Percentiles rank a stretch among this genome's conserved stretches.
Evolutionary conservation across 164 flowering plant species (phyloP).

Genomic region (Piper betle): DNA sequence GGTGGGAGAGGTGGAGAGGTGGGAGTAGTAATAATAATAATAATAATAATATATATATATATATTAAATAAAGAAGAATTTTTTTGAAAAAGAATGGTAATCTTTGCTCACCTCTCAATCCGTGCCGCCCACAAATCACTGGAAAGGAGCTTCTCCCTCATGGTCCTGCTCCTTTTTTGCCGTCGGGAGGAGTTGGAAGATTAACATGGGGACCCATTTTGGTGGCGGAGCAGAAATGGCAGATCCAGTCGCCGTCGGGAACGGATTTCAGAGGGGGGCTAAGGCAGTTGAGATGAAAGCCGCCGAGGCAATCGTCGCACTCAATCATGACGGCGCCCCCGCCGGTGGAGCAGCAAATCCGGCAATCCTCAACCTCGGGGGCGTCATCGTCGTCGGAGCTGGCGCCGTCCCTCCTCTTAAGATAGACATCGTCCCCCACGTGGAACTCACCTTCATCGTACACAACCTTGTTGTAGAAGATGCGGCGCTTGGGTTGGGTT

Average conservation of each 20-base stretch:
- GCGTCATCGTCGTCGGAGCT: conserved; percentile 67
- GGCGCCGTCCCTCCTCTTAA: conserved; percentile 76
- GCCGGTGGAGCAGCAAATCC: conserved; percentile 61
- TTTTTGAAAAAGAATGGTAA: neutral
- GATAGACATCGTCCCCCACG: conserved; percentile 83
- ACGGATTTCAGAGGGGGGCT: conserved; percentile 71
- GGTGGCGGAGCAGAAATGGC: conserved; percentile 57
- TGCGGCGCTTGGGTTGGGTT: conserved; percentile 17
- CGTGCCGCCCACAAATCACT: conserved; percentile 84
- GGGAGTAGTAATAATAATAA: neutral
- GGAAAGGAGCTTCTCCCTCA: conserved; percentile 81
- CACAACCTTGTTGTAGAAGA: conserved; percentile 59
- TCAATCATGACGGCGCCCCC: conserved; percentile 66
- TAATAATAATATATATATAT: neutral
- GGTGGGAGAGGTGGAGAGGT: neutral
- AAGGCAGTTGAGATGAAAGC: conserved; percentile 85
- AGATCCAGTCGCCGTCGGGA: conserved; percentile 94
- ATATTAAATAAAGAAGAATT: neutral
- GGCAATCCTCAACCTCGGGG: conserved; percentile 74
- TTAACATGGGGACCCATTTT: conserved; percentile 41
- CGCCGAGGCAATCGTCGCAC: conserved; percentile 86
- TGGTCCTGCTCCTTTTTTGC: conserved; percentile 56
- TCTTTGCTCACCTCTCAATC: conserved; percentile 71
- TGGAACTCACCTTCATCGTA: conserved; percentile 71
- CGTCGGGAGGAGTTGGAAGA: conserved; percentile 54